A percentile compares a stretch with the other conserved stretches of the same genome.
These are phyloP conservation scores for Delphinella strobiligena DNA, from an alignment of 2,329 filamentous ascomycete species.

Conservation along the genomic window DNA sequence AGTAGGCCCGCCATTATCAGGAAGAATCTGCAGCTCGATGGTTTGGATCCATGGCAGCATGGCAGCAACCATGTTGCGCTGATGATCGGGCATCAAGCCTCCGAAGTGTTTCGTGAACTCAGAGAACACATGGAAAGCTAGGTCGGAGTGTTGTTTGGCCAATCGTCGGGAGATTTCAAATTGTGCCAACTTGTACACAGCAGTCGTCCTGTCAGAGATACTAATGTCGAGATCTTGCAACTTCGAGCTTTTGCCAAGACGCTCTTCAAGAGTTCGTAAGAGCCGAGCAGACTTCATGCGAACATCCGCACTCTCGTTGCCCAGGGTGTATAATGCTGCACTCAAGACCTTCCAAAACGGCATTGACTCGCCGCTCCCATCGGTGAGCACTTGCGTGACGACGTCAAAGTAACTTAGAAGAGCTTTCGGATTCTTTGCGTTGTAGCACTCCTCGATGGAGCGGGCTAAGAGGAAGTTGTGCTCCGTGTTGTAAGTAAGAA, in stretches of 20 bases:
- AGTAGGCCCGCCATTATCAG: slow-evolving; percentile 71
- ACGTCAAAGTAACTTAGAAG: slow-evolving; percentile 94
- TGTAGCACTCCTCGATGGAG: slow-evolving; percentile 84
- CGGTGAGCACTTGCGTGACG: slow-evolving; percentile 73
- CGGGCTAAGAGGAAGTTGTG: slow-evolving; percentile 76
- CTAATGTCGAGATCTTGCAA: slow-evolving; percentile 97
- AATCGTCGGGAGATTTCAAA: slow-evolving; percentile 91
- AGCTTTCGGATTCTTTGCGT: slow-evolving; percentile 67
- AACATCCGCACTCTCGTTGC: slow-evolving; percentile 81
- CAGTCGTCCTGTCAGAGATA: slow-evolving; percentile 95
- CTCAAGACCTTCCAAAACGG: slow-evolving; percentile 86
- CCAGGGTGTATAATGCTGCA: slow-evolving; percentile 80
- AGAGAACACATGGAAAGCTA: slow-evolving; percentile 90
- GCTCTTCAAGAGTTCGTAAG: slow-evolving; percentile 68
- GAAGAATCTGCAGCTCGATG: slow-evolving; percentile 83
- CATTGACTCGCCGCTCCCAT: slow-evolving; percentile 62
- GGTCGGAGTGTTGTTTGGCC: slow-evolving; percentile 74
- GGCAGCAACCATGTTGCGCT: slow-evolving; percentile 87
- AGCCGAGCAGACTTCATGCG: slow-evolving; percentile 77
- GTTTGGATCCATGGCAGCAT: slow-evolving; percentile 94
- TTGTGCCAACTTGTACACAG: slow-evolving; percentile 93
- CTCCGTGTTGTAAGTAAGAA: slow-evolving; percentile 83
- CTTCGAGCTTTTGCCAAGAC: slow-evolving; percentile 75
- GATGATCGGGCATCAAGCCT: slow-evolving; percentile 66
- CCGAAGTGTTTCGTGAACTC: slow-evolving; percentile 94